Evolutionary conservation across 257 asterid genomes (phyloP), one percentile per base, ranked within the genome.

Genomic region (Anisodus acutangulus): DNA sequence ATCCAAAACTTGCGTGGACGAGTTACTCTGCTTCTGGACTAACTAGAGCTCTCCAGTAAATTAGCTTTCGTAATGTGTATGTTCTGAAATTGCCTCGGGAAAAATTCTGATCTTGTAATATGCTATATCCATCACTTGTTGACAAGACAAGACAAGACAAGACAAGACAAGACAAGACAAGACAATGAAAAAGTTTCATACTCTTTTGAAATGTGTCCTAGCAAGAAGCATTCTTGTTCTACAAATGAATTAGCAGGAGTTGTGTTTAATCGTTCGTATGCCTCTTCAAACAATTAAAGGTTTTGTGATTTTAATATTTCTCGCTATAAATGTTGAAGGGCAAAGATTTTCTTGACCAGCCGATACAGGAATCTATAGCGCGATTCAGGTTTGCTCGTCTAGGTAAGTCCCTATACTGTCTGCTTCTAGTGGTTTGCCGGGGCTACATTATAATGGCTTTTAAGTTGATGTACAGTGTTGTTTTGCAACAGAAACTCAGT

Each of bases 51-150:
- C 41, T 72, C 82, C 8, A 81, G 82, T 62, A 83, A 82, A 63
- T 80, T 84, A 59, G 69, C 81, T 63, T 84, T 83, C 76, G 81
- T 51, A 85, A 66, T 82, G 79, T 84, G 35, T 31, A 78, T 86
- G 88, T 82, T 84, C 66, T 81, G 86, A 41, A 53, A 63, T 53
- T 79, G 45, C 82, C 78, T 74, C 17, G 10, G 41, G 54, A 63
- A 68, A 82, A 59, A 57, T 81, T 68, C 13, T 17, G 82, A 64
- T 84, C 80, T 72, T 87, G 87, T 88, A 83, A 83, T 89, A 83
- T 82, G 16, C 59, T 55, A 13, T 47, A 86, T 80, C 69, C 54
- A 64, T 66, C 63, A 62, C 41, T 67, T 67, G 80, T 70, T 55
- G 35, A 31, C 35, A 31, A 31, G 35, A 31, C 35, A 54, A 9